A percentile compares a stretch with the other conserved stretches of the same genome.
Conservation (phyloP, 2,329 filamentous ascomycete genomes). For the Ophiostoma perfectum region DNA sequence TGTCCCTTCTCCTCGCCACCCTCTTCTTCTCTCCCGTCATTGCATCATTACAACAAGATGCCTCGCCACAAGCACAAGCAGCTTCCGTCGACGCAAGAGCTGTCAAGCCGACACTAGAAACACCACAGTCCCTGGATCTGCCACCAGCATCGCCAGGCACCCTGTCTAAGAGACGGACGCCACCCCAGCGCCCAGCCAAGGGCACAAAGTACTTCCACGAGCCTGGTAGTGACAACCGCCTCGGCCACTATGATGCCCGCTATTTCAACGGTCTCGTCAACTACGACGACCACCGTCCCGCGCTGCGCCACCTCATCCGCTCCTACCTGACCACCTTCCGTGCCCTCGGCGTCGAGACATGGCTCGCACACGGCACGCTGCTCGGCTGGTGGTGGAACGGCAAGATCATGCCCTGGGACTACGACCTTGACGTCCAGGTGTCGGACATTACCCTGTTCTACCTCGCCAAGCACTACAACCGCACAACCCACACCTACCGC, state of each 20-base stretch:
- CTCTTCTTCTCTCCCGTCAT: slow-evolving; percentile 11
- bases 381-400: slow-evolving; percentile 88
- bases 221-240: slow-evolving; percentile 52
- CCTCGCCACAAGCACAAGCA: not conserved
- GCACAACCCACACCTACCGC: slow-evolving; percentile 57
- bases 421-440: slow-evolving; percentile 78
- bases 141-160: slow-evolving; percentile 14
- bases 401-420: slow-evolving; percentile 75
- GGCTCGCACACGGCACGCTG: slow-evolving; percentile 79
- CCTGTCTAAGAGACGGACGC: slow-evolving; percentile 16
- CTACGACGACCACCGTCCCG: slow-evolving; percentile 61
- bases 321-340: slow-evolving; percentile 66
- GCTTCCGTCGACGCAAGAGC: not conserved
- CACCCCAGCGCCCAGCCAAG: slow-evolving; percentile 2
- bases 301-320: slow-evolving; percentile 63
- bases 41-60: not conserved
- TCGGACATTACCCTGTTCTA: slow-evolving; percentile 59
- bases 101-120: not conserved
- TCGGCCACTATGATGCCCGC: slow-evolving; percentile 69
- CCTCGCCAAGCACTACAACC: slow-evolving; percentile 62
- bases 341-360: slow-evolving; percentile 65
- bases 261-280: slow-evolving; percentile 60
- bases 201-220: slow-evolving; percentile 60
- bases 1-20: slow-evolving; percentile 17
- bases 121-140: slow-evolving; percentile 12